phyloP scores from a whole-genome alignment of 495 filamentous ascomycete species.

The Talaromyces stipitatus region DNA sequence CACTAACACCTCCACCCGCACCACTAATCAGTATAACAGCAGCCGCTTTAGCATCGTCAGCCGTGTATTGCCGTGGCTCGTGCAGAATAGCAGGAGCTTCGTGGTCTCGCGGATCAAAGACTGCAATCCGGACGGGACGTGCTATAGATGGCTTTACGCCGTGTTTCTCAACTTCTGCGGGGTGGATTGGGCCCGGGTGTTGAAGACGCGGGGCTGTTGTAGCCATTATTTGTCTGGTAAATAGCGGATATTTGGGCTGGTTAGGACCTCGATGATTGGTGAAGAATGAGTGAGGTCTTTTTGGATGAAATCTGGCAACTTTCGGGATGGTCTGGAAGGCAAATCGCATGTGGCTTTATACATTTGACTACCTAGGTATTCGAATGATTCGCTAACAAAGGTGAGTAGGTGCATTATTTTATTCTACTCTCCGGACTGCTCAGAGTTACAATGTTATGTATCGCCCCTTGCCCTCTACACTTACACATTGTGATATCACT shows the following conservation, averaged over 20 bases:
- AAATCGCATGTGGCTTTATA: not conserved
- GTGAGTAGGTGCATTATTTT: too few relatives aligned
- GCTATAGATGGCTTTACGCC: slow-evolving; percentile 16
- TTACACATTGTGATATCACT: slow-evolving; percentile 1
- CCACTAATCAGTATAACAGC: slow-evolving; percentile 36
- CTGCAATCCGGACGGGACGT: slow-evolving; percentile 13
- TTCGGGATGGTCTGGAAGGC: not conserved
- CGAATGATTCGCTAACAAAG: too few relatives aligned
- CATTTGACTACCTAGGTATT: too few relatives aligned
- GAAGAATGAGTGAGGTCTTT: not conserved
- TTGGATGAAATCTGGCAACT: not conserved
- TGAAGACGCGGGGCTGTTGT: slow-evolving; percentile 1
- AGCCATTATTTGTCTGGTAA: not conserved
- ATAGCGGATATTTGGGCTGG: not conserved
- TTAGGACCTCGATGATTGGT: not conserved
- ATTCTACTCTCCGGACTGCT: not conserved
- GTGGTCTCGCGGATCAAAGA: slow-evolving; percentile 20
- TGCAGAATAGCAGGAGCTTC: slow-evolving; percentile 20
- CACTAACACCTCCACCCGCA: slow-evolving; percentile 37
- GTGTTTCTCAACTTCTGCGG: slow-evolving; percentile 10
- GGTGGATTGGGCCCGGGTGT: slow-evolving; percentile 20
- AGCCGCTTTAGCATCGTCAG: slow-evolving; percentile 11
- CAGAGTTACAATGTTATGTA: not conserved
- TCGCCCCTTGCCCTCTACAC: not conserved
- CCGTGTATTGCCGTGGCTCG: slow-evolving; percentile 14